Conservation (phyloP, 768 basidiomycete species). For the Pleurotus eryngii region DNA sequence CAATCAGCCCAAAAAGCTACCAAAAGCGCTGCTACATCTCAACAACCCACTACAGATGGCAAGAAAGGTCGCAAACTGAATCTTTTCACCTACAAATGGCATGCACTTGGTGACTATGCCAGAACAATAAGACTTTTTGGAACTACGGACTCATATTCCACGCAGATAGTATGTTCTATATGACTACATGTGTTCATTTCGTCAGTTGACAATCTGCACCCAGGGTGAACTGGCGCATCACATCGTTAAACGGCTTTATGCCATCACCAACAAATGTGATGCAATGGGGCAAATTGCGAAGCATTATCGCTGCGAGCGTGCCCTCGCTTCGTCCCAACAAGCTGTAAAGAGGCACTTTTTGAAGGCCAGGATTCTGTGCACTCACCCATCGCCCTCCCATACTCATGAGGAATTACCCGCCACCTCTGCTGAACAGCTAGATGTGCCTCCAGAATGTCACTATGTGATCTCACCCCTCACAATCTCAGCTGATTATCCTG, state of each 20-base stretch:
- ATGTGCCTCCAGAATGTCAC: conserved; percentile 6
- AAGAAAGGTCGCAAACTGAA: conserved; percentile 1
- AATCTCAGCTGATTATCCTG: conserved; percentile 5
- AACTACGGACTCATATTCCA: conserved; percentile 29
- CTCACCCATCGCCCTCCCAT: conserved; percentile 22
- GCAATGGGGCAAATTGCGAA: conserved; percentile 21
- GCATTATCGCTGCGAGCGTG: conserved; percentile 11
- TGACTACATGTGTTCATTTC: too few relatives aligned
- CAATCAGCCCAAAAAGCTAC: background rate
- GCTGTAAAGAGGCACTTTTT: conserved; percentile 1
- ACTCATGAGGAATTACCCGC: conserved; percentile 2
- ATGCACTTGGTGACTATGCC: conserved; percentile 25
- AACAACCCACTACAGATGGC: background rate
- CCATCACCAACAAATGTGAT: conserved; percentile 28
- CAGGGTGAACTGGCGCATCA: conserved; percentile 39
- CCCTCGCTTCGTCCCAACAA: conserved; percentile 6
- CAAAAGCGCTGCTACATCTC: background rate
- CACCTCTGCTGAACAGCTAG: conserved; percentile 5
- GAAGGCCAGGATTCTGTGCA: conserved; percentile 8
- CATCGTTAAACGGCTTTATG: conserved; percentile 30
- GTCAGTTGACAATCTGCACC: too few relatives aligned
- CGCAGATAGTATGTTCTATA: conserved; percentile 21
- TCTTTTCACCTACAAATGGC: conserved; percentile 26
- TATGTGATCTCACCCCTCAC: conserved; percentile 16
- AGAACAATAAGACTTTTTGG: conserved; percentile 19